A percentile compares a stretch with the other conserved stretches of the same genome.
These are phyloP conservation scores for Tagetes erecta DNA, from an alignment of 129 eudicot genomes.

Conservation along the genomic window DNA sequence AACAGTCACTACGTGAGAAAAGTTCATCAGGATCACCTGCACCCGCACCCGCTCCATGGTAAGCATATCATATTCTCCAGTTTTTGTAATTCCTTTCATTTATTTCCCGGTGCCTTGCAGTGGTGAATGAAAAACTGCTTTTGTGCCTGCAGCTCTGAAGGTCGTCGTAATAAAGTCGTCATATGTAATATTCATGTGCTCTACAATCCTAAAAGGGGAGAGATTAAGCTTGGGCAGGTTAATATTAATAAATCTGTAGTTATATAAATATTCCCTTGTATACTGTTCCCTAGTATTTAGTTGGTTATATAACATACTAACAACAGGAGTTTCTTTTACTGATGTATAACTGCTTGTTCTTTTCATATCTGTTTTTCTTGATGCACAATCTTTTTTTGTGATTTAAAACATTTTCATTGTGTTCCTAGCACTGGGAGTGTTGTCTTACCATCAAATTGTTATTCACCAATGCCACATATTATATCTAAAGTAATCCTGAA, in stretches of 20 bases:
- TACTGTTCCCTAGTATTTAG: not conserved
- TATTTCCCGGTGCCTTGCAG: slow-evolving; percentile 1
- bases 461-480: not conserved
- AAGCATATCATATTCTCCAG: slow-evolving; percentile 21
- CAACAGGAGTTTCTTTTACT: slow-evolving; percentile 10
- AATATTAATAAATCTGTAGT: slow-evolving; percentile 28
- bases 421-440: not conserved
- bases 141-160: slow-evolving; percentile 54
- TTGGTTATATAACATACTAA: not conserved
- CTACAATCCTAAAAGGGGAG: slow-evolving; percentile 94
- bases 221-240: slow-evolving; percentile 94
- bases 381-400: not conserved
- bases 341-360: slow-evolving; percentile 16
- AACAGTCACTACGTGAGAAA: slow-evolving; percentile 59
- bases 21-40: slow-evolving; percentile 30
- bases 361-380: not conserved
- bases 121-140: slow-evolving; percentile 20
- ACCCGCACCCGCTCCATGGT: slow-evolving; percentile 51
- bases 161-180: slow-evolving; percentile 54
- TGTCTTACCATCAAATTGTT: slow-evolving; percentile 3
- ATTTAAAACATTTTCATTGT: not conserved
- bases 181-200: slow-evolving; percentile 92
- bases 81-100: slow-evolving; percentile 9
- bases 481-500: not conserved
- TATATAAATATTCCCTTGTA: not conserved